Evolutionary conservation across 2,329 filamentous ascomycete species (phyloP).

Genomic region (Alternaria novae-zelandiae): DNA sequence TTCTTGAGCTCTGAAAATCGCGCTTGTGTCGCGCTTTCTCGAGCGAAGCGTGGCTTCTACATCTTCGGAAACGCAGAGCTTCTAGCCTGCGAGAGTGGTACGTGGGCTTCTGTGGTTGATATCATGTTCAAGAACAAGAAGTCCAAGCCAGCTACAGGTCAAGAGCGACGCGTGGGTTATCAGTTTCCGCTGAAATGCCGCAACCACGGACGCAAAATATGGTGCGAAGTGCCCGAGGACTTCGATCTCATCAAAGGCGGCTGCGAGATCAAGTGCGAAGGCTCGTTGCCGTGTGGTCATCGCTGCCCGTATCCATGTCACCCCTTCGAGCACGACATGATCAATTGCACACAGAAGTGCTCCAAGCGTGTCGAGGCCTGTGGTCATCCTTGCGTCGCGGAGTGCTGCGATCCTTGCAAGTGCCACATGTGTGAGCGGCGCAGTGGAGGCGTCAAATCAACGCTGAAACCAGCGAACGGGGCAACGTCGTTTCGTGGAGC

Average conservation of each 20-base stretch:
- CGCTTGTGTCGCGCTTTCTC: constrained; percentile 68
- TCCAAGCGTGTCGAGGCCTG: constrained; percentile 28
- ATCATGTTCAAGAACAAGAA: constrained; percentile 55
- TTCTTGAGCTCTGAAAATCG: constrained; percentile 73
- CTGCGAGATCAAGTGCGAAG: constrained; percentile 35
- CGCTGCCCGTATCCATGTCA: constrained; percentile 39
- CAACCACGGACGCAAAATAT: constrained; percentile 61
- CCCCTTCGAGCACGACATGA: constrained; percentile 31
- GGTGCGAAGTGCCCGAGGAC: constrained; percentile 52
- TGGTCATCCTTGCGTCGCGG: constrained; percentile 36
- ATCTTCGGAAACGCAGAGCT: constrained; percentile 78
- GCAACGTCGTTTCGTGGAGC: background rate
- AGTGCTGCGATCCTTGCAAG: constrained; percentile 40
- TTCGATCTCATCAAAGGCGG: constrained; percentile 42
- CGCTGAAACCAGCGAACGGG: constrained; percentile 30
- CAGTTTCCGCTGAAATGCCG: constrained; percentile 68
- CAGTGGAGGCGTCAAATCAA: constrained; percentile 28
- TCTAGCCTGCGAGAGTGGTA: constrained; percentile 52
- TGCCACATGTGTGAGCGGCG: constrained; percentile 37
- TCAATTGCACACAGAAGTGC: constrained; percentile 45
- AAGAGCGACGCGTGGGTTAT: constrained; percentile 52
- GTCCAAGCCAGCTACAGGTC: constrained; percentile 27
- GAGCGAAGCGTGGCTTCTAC: constrained; percentile 80
- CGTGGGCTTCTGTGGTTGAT: constrained; percentile 60
- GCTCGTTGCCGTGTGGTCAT: constrained; percentile 42